Percentiles rank a stretch among this genome's conserved stretches.
Evolutionary conservation across 805 yeast species (phyloP).

Genomic region (Ogataea naganishii): DNA sequence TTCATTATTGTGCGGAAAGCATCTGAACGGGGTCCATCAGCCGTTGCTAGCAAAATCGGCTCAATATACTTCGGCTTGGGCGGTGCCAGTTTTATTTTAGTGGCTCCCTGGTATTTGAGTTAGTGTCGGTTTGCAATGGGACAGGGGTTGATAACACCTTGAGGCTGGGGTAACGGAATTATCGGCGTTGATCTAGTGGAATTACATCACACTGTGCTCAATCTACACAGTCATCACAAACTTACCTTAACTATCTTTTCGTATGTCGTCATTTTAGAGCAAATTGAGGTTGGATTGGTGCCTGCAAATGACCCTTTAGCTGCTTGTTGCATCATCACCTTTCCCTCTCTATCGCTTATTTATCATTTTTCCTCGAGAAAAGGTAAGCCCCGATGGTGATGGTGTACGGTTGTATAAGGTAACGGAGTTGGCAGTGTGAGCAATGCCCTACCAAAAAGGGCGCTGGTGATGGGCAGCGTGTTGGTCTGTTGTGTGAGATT

Average conservation of each 20-base stretch:
- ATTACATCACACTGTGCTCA: background rate
- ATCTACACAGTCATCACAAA: conserved; percentile 13
- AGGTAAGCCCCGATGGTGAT: too few species aligned
- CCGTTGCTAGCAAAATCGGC: conserved; percentile 74
- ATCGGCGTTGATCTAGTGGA: background rate
- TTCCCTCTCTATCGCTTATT: background rate
- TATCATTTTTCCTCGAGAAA: background rate
- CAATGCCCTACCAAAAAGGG: too few species aligned
- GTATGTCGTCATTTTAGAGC: conserved; percentile 45
- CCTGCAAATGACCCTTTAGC: too few species aligned
- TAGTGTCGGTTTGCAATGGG: conserved; percentile 1
- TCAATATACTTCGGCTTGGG: conserved; percentile 95
- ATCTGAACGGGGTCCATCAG: conserved; percentile 35
- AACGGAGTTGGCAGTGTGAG: too few species aligned
- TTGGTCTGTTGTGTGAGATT: too few species aligned
- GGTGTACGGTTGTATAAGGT: too few species aligned
- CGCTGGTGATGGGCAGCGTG: too few species aligned
- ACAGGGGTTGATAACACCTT: background rate
- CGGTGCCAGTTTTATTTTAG: conserved; percentile 81
- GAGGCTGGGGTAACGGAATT: background rate
- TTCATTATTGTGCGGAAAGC: conserved; percentile 65
- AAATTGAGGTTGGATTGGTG: background rate
- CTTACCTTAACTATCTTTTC: conserved; percentile 64
- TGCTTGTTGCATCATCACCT: conserved; percentile 1
- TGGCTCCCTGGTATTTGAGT: conserved; percentile 40